phyloP scores from a whole-genome alignment of 805 yeast genomes.

The Cyberlindnera samutprakarnensis region DNA sequence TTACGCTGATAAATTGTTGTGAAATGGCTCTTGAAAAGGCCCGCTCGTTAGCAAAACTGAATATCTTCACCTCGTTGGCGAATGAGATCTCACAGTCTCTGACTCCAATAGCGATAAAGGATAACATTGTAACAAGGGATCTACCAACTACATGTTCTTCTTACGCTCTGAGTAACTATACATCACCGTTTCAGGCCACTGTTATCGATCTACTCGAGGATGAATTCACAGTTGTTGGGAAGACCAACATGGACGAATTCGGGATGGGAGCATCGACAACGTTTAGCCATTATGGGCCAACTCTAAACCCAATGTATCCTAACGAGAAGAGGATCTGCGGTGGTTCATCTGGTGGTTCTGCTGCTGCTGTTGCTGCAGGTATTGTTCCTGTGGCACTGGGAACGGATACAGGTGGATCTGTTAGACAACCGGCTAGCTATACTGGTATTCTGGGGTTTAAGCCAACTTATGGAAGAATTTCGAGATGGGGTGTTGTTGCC shows the following conservation, averaged over 20 bases:
- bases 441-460: constrained; percentile 83
- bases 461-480: constrained; percentile 87
- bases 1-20: too few species aligned
- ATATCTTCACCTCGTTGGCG: constrained; percentile 34
- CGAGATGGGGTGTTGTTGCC: constrained; percentile 87
- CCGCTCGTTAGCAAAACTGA: constrained; percentile 14
- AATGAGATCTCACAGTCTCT: neutral
- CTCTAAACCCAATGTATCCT: constrained; percentile 44
- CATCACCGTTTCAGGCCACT: constrained; percentile 79
- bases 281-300: constrained; percentile 48
- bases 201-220: constrained; percentile 46
- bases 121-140: constrained; percentile 63
- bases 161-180: constrained; percentile 45
- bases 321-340: constrained; percentile 49
- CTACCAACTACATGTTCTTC: constrained; percentile 81
- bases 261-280: constrained; percentile 88
- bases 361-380: constrained; percentile 79
- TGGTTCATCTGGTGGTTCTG: constrained; percentile 95
- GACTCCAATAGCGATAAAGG: constrained; percentile 51
- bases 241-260: constrained; percentile 91
- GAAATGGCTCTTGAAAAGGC: neutral
- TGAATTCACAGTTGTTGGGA: constrained; percentile 58
- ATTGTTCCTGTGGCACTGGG: constrained; percentile 75
- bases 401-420: constrained; percentile 97
- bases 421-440: constrained; percentile 85